Evolutionary conservation across 805 yeast genomes (phyloP), one percentile per base, ranked within the genome.

Genomic region (Zygosaccharomyces bailii): DNA sequence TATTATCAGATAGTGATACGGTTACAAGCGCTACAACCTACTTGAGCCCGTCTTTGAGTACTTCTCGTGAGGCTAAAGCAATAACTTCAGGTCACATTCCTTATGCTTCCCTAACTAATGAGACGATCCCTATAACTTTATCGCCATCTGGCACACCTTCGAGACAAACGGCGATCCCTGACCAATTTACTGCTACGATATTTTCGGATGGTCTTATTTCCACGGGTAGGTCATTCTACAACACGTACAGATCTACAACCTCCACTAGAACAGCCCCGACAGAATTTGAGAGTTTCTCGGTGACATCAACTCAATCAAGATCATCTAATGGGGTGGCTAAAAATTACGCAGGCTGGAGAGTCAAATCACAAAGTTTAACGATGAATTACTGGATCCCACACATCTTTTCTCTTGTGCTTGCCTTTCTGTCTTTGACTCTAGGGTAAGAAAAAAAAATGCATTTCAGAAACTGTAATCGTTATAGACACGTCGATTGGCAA

Each of bases 21-120:
- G 10, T 50, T 18, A 34, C 45, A 4, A 27, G 45, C 9, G 24
- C 37, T 2, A 40, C 48, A 6, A 33, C 46, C 6, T 23, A 14
- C 25, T 21, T 39, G 36, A 21, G 34, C 5, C 43, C 47, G 11
- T 23, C 40, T 5, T 20, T 33, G 31, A 44, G 40, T 24, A 18
- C 42, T 13, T 20, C 46, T 16, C 6, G 24, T 21, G 13, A 4
- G 17, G 27, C 41, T 10, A 35, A 17, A 17, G 51, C 60, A n/a
- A 67, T 78, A 8, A 25, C 43, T 29, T 68, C 77, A 0, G 78
- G 76, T 3, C 24, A 51, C 11, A 78, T 79, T 13, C 83, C 84
- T 14, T 78, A 72, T 53, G 83, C 82, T 0, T 61, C 61, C 4
- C 39, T 60, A 0, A 60, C 60, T 21, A 66, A 61, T 42, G 33